Conservation (phyloP, 139 green algal genomes). For the Pleodorina starrii region DNA sequence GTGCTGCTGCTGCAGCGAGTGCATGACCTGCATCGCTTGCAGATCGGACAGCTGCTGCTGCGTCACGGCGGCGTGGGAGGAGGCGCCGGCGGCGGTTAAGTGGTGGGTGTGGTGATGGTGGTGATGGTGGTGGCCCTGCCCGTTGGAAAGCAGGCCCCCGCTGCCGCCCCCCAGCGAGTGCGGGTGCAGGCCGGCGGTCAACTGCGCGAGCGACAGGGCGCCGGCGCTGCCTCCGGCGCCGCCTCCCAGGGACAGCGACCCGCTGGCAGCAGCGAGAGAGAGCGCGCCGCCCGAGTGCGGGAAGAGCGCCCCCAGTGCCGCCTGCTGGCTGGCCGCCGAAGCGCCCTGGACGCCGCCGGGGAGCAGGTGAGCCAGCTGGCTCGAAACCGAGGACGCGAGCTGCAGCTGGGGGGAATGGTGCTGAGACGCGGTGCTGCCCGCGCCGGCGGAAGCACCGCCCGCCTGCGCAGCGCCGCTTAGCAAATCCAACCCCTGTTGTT, state of each 20-base stretch:
- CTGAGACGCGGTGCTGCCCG: background rate
- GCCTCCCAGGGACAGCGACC: background rate
- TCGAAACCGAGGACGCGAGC: background rate
- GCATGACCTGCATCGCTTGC: conserved; percentile 30
- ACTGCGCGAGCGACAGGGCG: background rate
- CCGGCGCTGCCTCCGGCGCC: background rate
- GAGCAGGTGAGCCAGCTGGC: background rate
- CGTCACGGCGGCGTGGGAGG: background rate
- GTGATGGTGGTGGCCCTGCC: background rate
- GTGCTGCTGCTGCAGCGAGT: conserved; percentile 31
- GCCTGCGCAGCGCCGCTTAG: background rate
- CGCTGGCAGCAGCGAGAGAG: background rate
- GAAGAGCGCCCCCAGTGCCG: background rate
- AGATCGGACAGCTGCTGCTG: conserved; percentile 16
- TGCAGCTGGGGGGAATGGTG: background rate
- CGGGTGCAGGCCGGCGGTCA: conserved; percentile 4
- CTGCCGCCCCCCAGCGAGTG: background rate
- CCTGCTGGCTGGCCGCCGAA: background rate
- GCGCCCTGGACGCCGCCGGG: background rate
- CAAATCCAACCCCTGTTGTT: conserved; percentile 33
- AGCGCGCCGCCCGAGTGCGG: background rate
- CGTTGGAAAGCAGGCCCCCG: background rate
- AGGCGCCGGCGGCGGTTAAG: background rate
- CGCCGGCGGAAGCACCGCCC: no score
- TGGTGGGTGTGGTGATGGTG: no score